These are phyloP conservation scores for Acidomyces sp. DNA, from an alignment of 495 filamentous ascomycete species.

Conservation along the genomic window DNA sequence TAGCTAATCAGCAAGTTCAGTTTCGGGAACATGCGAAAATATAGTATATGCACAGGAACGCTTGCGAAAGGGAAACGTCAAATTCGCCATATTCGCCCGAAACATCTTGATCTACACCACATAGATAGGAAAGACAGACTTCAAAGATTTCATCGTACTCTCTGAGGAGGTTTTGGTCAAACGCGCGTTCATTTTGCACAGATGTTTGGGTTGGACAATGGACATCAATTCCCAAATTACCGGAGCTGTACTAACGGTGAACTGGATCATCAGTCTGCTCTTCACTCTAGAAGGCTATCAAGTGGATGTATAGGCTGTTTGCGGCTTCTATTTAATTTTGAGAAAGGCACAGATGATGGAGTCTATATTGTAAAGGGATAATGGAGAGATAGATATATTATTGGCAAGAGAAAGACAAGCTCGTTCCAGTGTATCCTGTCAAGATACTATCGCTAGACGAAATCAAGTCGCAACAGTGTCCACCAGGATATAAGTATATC, in stretches of 20 bases:
- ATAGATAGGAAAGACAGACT: conserved; percentile 13
- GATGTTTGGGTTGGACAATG: conserved; percentile 20
- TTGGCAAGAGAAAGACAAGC: conserved; percentile 26
- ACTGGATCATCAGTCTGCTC: conserved; percentile 26
- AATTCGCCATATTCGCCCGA: conserved; percentile 18
- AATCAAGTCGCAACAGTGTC: conserved; percentile 14
- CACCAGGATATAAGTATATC: conserved; percentile 17
- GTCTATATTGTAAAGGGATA: conserved; percentile 4
- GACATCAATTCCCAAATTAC: conserved; percentile 20
- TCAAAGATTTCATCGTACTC: conserved; percentile 20
- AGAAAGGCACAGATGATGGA: conserved; percentile 12
- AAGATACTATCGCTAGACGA: conserved; percentile 20
- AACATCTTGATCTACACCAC: conserved; percentile 23
- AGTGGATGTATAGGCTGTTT: conserved; percentile 24
- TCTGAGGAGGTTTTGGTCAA: conserved; percentile 20
- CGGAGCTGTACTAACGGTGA: conserved; percentile 25
- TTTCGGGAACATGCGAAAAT: conserved; percentile 19
- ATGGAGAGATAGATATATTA: conserved; percentile 23
- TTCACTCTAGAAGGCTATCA: conserved; percentile 19
- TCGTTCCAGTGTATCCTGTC: conserved; percentile 16
- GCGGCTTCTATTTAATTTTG: conserved; percentile 24
- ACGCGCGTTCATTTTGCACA: conserved; percentile 22
- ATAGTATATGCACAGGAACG: conserved; percentile 20
- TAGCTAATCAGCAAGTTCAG: conserved; percentile 17
- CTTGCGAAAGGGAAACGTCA: conserved; percentile 26